Percentiles rank a stretch among this genome's conserved stretches.
phyloP scores from a whole-genome alignment of 352 stramenopile genomes.

The Phytophthora pisi region DNA sequence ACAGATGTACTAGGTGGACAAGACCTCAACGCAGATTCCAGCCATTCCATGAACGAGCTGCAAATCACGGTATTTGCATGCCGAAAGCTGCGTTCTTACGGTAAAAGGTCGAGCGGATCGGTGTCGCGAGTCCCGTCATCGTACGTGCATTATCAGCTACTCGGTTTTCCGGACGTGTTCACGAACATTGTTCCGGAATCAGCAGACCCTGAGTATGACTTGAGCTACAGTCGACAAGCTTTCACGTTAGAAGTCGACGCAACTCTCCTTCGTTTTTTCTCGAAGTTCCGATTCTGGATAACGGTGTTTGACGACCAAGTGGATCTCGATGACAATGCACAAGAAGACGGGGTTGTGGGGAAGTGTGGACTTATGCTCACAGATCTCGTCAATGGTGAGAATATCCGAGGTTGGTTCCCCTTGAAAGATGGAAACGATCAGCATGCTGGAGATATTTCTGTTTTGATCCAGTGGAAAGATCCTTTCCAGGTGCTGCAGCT shows the following conservation, averaged over 20 bases:
- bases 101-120: constrained; percentile 40
- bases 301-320: constrained; percentile 88
- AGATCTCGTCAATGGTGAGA: constrained; percentile 73
- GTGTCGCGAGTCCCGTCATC: constrained; percentile 58
- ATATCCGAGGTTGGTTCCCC: constrained; percentile 73
- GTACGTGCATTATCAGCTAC: constrained; percentile 92
- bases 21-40: constrained; percentile 27
- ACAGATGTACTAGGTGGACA: constrained; percentile 24
- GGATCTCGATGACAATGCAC: constrained; percentile 36
- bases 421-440: constrained; percentile 63
- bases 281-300: constrained; percentile 79
- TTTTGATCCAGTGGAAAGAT: constrained; percentile 81
- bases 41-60: constrained; percentile 56
- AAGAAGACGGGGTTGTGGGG: constrained; percentile 73
- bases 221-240: constrained; percentile 60
- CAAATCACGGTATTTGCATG: constrained; percentile 75
- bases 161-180: constrained; percentile 90
- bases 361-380: constrained; percentile 72
- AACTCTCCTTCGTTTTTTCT: constrained; percentile 82
- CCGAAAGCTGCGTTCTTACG: constrained; percentile 53
- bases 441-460: constrained; percentile 66
- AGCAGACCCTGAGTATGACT: constrained; percentile 76
- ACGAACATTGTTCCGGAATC: constrained; percentile 82
- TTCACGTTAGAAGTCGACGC: constrained; percentile 77
- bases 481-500: constrained; percentile 74